Percentiles rank a stretch among this genome's conserved stretches.
These are phyloP conservation scores for Actinomortierella ambigua DNA, from an alignment of 371 early-diverging fungal genomes.

Conservation along the genomic window DNA sequence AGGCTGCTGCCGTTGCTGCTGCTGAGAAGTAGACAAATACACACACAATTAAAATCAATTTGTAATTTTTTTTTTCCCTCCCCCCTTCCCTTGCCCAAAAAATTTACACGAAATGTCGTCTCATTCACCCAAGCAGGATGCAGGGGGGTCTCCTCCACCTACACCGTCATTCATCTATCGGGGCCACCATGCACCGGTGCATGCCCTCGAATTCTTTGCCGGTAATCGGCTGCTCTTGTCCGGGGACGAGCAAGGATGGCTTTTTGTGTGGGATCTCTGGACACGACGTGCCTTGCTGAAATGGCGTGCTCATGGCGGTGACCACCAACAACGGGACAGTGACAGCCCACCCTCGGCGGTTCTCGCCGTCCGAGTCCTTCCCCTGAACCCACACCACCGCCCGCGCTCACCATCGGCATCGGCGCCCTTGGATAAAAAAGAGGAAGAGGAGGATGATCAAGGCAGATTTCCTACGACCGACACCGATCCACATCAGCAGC, in stretches of 20 bases:
- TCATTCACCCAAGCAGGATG: constrained; percentile 1
- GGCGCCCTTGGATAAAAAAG: background rate
- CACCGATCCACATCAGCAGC: background rate
- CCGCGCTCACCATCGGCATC: background rate
- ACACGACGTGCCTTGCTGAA: constrained; percentile 32
- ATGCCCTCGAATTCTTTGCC: constrained; percentile 34
- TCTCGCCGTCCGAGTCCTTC: no score
- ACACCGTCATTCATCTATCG: constrained; percentile 41
- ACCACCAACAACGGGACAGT: no score
- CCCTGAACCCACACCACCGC: no score
- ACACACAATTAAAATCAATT: background rate
- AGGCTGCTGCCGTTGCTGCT: constrained; percentile 1
- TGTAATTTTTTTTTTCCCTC: background rate
- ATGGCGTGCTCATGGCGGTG: constrained; percentile 34
- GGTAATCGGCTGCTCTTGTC: constrained; percentile 28
- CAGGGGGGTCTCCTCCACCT: constrained; percentile 18
- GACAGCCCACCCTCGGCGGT: background rate
- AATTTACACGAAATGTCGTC: background rate
- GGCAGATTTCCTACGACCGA: background rate
- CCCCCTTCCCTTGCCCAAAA: background rate
- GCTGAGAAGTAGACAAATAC: constrained; percentile 9
- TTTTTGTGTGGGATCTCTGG: constrained; percentile 45
- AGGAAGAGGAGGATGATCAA: constrained; percentile 1
- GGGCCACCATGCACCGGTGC: constrained; percentile 36
- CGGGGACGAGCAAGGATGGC: constrained; percentile 41